Conservation (phyloP, 2,329 filamentous ascomycete genomes). For the Aureobasidium sp. region DNA sequence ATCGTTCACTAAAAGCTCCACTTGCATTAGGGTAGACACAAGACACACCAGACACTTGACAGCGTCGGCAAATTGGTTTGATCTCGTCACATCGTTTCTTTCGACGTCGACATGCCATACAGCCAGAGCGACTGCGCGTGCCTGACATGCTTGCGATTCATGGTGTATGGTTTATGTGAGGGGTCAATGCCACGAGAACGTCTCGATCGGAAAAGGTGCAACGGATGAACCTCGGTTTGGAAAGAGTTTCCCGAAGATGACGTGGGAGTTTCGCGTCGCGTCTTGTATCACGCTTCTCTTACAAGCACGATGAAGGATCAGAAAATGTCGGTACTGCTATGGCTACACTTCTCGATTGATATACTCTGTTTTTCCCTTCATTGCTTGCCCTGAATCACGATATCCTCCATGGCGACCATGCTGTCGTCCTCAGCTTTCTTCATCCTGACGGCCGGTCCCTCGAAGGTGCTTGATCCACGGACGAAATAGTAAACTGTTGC, state of each 20-base stretch:
- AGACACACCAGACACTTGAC: neutral
- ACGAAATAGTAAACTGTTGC: conserved; percentile 17
- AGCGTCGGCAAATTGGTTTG: neutral
- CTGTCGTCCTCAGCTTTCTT: neutral
- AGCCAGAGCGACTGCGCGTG: conserved; percentile 3
- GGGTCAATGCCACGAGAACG: neutral
- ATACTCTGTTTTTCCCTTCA: neutral
- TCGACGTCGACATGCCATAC: neutral
- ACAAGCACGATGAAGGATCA: neutral
- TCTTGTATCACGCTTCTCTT: neutral
- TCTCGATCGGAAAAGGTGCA: neutral
- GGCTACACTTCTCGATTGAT: neutral
- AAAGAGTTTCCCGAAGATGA: neutral
- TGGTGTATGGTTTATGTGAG: neutral
- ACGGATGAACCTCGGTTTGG: neutral
- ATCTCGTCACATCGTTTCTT: conserved; percentile 4
- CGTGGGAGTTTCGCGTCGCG: neutral
- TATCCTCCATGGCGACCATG: neutral
- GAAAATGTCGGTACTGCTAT: neutral
- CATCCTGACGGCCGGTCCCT: neutral
- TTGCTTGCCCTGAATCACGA: neutral
- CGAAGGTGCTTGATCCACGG: neutral
- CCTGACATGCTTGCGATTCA: neutral
- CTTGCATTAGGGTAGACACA: neutral
- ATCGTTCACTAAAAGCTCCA: neutral